Evolutionary conservation across 1,284 basidiomycete species (phyloP), one percentile per base, ranked within the genome.

Genomic region (Pseudozyma pruni): DNA sequence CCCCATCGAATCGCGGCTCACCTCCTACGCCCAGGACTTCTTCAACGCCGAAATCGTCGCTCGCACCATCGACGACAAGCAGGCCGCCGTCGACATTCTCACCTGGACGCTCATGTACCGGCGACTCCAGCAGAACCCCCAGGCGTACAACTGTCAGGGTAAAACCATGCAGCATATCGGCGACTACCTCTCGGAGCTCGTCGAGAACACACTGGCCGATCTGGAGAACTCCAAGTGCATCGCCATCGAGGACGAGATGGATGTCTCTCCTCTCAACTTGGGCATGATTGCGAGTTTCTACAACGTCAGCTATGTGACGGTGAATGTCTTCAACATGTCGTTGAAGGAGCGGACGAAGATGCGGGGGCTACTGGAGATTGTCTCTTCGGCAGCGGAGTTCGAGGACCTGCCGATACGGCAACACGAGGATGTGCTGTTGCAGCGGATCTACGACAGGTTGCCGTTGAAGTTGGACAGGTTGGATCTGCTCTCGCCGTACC

Each of bases 1-100:
- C n/a, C 96, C 96, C 3, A 94, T 98, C 74, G 95, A 98, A 91
- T 82, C 87, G 90, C 42, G 55, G n/a, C 63, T 82, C 4, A 49
- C 68, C n/a, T 43, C 62, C 20, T 76, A 70, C 45, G 81, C 85
- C 93, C 94, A 98, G 78, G 96, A 98, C 83, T 97, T 97, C 83
- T 97, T 98, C 89, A 88, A 98, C 66, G 93, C 95, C 1, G 96
- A 99, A 84, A 96, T 98, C 72, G 94, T 94, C 11, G 93, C 97
- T 27, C 94, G 94, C 85, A 98, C 95, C 4, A 96, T 99, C 64
- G 94, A 98, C 85, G 78, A 81, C 69, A 81, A 81, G 57, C 79
- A 81, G 42, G 72, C 71, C 8, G 74, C 78, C 1, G 70, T 79
- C 25, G 93, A 95, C 83, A 93, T 94, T 73, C 83, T 94, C 62